These are phyloP conservation scores for Iris macrosiphon DNA, from an alignment of 106 monocot genomes.

Conservation along the genomic window DNA sequence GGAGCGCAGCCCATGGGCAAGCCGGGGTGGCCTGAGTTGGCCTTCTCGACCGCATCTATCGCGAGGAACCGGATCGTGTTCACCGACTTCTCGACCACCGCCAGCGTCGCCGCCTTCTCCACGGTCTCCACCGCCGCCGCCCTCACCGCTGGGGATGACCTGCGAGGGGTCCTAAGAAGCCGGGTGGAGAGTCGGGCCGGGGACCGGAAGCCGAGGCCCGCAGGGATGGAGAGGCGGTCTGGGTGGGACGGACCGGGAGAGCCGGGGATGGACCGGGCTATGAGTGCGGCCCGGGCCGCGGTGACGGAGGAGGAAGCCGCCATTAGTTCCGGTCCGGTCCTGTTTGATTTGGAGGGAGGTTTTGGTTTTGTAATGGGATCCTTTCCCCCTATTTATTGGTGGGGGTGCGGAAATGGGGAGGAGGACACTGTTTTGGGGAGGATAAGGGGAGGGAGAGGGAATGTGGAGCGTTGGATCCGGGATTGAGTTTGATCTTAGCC, in stretches of 20 bases:
- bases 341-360: too few relatives aligned
- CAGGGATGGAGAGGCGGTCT: slow-evolving; percentile 22
- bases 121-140: slow-evolving; percentile 64
- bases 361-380: not conserved
- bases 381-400: not conserved
- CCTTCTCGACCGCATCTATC: slow-evolving; percentile 95
- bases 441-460: not conserved
- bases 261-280: slow-evolving; percentile 27
- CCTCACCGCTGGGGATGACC: not conserved
- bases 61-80: slow-evolving; percentile 92
- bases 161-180: too few relatives aligned
- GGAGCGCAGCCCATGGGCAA: slow-evolving; percentile 97
- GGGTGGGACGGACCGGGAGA: slow-evolving; percentile 16
- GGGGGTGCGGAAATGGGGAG: too few relatives aligned
- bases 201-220: not conserved
- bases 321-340: slow-evolving; percentile 7
- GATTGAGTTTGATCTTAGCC: not conserved
- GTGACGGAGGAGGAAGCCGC: slow-evolving; percentile 45
- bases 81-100: slow-evolving; percentile 78
- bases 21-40: slow-evolving; percentile 94
- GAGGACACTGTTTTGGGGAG: slow-evolving; percentile 21
- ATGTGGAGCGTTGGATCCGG: not conserved
- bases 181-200: not conserved
- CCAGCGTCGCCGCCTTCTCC: slow-evolving; percentile 30
- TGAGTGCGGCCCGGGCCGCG: slow-evolving; percentile 31